These are phyloP conservation scores for Neckera pumila DNA, from an alignment of 225 moss, liverwort and hornwort genomes.

Conservation along the genomic window DNA sequence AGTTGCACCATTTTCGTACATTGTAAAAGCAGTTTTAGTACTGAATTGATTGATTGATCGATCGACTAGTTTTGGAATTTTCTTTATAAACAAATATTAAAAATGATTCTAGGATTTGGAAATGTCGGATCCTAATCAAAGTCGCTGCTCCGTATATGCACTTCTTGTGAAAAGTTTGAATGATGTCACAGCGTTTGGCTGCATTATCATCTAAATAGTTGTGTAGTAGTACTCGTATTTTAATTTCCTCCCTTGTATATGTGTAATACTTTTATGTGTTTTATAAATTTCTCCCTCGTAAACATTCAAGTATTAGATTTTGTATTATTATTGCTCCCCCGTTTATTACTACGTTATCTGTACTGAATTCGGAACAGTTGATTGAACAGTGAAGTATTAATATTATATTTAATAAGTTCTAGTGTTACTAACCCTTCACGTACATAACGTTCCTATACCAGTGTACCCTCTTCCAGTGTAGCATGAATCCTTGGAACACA, in stretches of 20 bases:
- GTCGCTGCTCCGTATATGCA: not conserved
- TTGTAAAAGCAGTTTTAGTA: not conserved
- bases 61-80: not conserved
- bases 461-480: too few relatives aligned
- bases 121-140: not conserved
- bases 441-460: too few relatives aligned
- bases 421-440: not conserved
- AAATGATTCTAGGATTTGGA: not conserved
- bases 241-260: too few relatives aligned
- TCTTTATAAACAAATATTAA: not conserved
- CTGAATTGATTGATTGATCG: not conserved
- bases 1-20: constrained; percentile 6
- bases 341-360: not conserved
- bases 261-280: not conserved
- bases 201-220: not conserved
- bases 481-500: not conserved
- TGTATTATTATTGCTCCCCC: too few relatives aligned
- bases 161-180: not conserved
- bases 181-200: not conserved
- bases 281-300: not conserved
- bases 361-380: not conserved
- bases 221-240: too few relatives aligned
- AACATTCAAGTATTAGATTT: not conserved
- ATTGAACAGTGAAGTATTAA: not conserved
- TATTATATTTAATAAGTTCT: not conserved